Base-by-base conservation (phyloP, 108 stramenopile species). In the Stephanodiscus triporus region DNA sequence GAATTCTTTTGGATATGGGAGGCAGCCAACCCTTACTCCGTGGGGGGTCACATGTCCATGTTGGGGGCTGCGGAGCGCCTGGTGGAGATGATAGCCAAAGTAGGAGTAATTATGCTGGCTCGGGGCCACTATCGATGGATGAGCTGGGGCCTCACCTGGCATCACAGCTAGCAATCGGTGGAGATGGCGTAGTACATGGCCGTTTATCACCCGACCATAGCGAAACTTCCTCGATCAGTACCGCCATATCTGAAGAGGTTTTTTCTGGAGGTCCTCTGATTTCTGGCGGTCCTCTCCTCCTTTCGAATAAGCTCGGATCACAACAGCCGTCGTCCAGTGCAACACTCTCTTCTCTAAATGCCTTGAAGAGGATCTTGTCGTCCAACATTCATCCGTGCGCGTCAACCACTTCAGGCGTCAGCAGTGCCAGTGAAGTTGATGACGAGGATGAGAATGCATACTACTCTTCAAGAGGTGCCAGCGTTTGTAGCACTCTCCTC, bases 361-460 rank as follows among this genome's bases (percentile, higher is more conserved):
- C 27, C 4, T 13, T 47, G 16, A 10, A n/a, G n/a, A 19, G 22
- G 55, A 20, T 22, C 23, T 38, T 61, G 36, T 66, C 50, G 57
- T 68, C 72, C 9, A 70, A 70, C 29, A 82, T 88, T n/a, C 86
- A 87, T 57, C 87, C 88, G 27, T 81, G 86, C 36, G 84, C 89
- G n/a, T 88, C 91, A 16, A 85, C 86, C 17, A 78, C 87, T 19
- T 86, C 85, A 2, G 82, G 78, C 22, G 61, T 82, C 0, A 79
- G 73, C 54, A 66, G 60, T 40, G 74, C 78, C 4, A 79, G 78
- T 75, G 91, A 89, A 42, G 55, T 74, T 30, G 73, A 81, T 51
- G 93, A 90, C 11, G 89, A 86, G 29, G 86, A 91, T 75, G 90
- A 85, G 42, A 83, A 91, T 75, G 85, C 85, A 0, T 90, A 89